Conservation (phyloP, 2,329 filamentous ascomycete genomes). For the Ceratocystis harringtonii region DNA sequence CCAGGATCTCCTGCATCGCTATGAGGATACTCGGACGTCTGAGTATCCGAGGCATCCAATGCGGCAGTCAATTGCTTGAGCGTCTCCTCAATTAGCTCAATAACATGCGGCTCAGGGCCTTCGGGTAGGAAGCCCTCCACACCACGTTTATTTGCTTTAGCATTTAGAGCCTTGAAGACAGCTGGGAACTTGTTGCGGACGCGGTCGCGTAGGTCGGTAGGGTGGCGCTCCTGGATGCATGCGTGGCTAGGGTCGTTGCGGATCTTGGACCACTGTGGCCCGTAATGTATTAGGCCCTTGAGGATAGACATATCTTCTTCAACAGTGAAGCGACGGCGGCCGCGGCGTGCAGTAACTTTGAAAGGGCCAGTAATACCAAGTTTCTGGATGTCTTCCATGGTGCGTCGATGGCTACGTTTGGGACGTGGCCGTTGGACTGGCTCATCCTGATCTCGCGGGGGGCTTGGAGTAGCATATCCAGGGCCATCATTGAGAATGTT, state of each 20-base stretch:
- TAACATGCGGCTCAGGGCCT: constrained; percentile 37
- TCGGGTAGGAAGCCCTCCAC: constrained; percentile 26
- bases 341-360: constrained; percentile 44
- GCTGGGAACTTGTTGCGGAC: constrained; percentile 49
- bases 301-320: constrained; percentile 49
- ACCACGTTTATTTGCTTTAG: constrained; percentile 8
- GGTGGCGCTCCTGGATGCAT: constrained; percentile 39
- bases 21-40: background rate
- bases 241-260: constrained; percentile 44
- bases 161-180: constrained; percentile 22
- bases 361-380: constrained; percentile 49
- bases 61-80: constrained; percentile 25
- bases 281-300: constrained; percentile 43
- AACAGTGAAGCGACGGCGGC: constrained; percentile 45
- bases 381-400: constrained; percentile 38
- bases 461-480: constrained; percentile 16
- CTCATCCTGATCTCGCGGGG: constrained; percentile 26
- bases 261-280: constrained; percentile 51
- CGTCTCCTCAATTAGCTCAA: constrained; percentile 34
- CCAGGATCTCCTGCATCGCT: background rate
- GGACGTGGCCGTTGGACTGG: constrained; percentile 27
- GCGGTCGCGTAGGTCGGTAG: constrained; percentile 48
- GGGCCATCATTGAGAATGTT: constrained; percentile 21
- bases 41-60: background rate
- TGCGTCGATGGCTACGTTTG: constrained; percentile 40